Conservation (phyloP, 2,329 filamentous ascomycete genomes). For the Aspergillus ochraceus region DNA sequence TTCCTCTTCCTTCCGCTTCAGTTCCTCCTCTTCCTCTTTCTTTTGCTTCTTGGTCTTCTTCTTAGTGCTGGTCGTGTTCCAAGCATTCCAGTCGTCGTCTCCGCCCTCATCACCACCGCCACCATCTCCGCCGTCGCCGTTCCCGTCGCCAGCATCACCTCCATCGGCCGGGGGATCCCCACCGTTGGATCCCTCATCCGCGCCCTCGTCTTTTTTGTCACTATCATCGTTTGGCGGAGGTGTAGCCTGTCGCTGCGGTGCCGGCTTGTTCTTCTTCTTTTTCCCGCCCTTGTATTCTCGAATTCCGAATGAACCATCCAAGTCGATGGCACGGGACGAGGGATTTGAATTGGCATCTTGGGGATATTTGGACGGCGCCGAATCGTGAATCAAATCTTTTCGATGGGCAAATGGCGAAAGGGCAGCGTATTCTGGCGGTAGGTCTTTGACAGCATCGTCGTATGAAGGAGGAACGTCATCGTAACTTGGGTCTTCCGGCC, state of each 20-base stretch:
- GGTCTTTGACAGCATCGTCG: conserved; percentile 31
- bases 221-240: conserved; percentile 30
- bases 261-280: conserved; percentile 23
- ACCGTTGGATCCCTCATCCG: conserved; percentile 13
- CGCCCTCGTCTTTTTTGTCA: conserved; percentile 19
- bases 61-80: conserved; percentile 37
- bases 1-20: conserved; percentile 30
- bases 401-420: conserved; percentile 28
- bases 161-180: conserved; percentile 36
- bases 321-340: conserved; percentile 24
- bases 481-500: conserved; percentile 20
- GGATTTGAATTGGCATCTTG: conserved; percentile 7
- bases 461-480: conserved; percentile 33
- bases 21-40: conserved; percentile 29
- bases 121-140: conserved; percentile 32
- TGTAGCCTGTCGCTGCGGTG: conserved; percentile 15
- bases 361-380: conserved; percentile 7
- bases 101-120: conserved; percentile 36
- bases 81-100: conserved; percentile 42
- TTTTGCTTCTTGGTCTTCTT: conserved; percentile 39
- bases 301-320: conserved; percentile 22
- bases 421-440: conserved; percentile 35
- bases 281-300: conserved; percentile 34
- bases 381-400: conserved; percentile 12
- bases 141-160: conserved; percentile 33